Conservation (phyloP, 495 filamentous ascomycete genomes). For the Schizothecium vesticola region DNA sequence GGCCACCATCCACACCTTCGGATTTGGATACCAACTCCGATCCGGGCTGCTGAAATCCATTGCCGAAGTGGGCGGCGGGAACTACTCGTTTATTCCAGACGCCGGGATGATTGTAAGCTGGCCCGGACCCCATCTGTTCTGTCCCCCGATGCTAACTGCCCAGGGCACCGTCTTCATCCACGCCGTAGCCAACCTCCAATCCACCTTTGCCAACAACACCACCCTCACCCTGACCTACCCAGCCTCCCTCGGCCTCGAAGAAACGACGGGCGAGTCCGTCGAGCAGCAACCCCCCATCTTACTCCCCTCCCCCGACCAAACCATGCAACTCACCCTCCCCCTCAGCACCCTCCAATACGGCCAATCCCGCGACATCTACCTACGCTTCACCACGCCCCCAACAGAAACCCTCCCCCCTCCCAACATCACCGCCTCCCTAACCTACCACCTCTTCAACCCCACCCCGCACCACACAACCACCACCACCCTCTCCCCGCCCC, state of each 20-base stretch:
- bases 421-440: constrained; percentile 26
- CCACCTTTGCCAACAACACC: constrained; percentile 37
- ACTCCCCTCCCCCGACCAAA: not conserved
- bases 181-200: constrained; percentile 43
- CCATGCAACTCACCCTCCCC: constrained; percentile 25
- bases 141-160: not conserved
- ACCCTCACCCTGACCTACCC: constrained; percentile 32
- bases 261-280: constrained; percentile 33
- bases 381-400: constrained; percentile 14
- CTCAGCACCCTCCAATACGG: constrained; percentile 43
- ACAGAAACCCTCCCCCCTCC: not conserved
- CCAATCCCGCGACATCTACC: constrained; percentile 43
- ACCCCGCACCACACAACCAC: not conserved
- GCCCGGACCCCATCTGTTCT: too few relatives aligned
- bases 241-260: constrained; percentile 22
- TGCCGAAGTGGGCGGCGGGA: constrained; percentile 38
- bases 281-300: constrained; percentile 17
- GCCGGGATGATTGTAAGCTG: constrained; percentile 42
- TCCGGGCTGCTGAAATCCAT: constrained; percentile 44
- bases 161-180: constrained; percentile 36
- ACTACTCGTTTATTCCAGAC: constrained; percentile 45
- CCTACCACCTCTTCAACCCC: constrained; percentile 25
- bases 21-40: constrained; percentile 37
- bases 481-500: not conserved
- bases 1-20: constrained; percentile 43